Evolutionary conservation across 176 grass and related monocot genomes (phyloP), one percentile per base, ranked within the genome.

Genomic region (Aechmea fasciata): DNA sequence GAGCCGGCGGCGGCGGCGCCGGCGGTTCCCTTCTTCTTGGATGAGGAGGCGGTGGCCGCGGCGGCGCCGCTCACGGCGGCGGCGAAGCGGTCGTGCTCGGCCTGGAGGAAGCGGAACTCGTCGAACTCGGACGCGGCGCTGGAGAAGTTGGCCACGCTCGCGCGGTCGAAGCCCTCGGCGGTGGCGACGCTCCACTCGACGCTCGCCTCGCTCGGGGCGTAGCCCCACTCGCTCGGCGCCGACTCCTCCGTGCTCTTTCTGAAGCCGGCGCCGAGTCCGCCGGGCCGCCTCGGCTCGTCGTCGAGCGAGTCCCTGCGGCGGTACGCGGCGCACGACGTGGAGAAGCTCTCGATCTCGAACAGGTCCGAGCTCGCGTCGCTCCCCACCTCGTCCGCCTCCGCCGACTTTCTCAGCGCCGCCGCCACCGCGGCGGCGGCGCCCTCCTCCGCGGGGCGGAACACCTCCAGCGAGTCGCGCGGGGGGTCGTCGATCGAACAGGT

Each of bases 331-430:
- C 41, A 83, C 0, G 80, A 76, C 69, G 84, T 79, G 47, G 75
- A 79, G 71, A 87, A 81, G 75, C 81, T 84, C 88, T 91, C 81
- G 13, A 91, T 85, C 78, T 91, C 88, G 81, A 91, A 87, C 69
- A 91, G 81, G 57, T 91, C 84, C 3, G 88, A 87, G 84, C 88
- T 91, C 6, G 84, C 68, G 81, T 91, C 81, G 71, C 88, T 74
- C 11, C 71, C 84, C 49, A 85, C 88, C 14, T 91, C 88, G 1
- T 87, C 84, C 22, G 1, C 11, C 13, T 12, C 50, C 11, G 49
- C 19, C 51, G 66, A 1, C 11, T 67, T n/a, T 1, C n/a, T 62
- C 75, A 25, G 71, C 2, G 57, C 72, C 74, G 57, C 72, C 74
- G 75, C 77, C 51, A 65, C 67, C 24, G 70, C 64, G 63, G 81